A percentile compares a stretch with the other conserved stretches of the same genome.
These are phyloP conservation scores for Chlamydomonas incerta DNA, from an alignment of 139 green algal species.

Conservation along the genomic window DNA sequence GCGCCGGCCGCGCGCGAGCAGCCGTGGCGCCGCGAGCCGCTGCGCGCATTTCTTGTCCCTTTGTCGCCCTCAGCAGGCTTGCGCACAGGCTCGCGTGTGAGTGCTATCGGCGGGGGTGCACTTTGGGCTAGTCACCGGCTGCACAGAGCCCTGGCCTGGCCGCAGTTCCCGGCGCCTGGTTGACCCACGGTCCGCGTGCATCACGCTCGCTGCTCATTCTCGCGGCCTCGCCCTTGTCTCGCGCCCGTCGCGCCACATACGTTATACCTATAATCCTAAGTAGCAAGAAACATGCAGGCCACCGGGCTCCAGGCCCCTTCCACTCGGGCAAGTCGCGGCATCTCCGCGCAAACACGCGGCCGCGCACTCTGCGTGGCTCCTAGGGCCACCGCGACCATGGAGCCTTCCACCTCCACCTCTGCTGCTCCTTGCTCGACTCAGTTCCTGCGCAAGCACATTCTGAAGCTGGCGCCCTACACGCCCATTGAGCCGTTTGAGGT, in stretches of 20 bases:
- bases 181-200: too few species aligned
- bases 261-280: too few species aligned
- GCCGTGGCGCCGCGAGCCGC: too few species aligned
- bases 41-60: too few species aligned
- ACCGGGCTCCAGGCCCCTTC: neutral
- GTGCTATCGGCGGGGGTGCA: too few species aligned
- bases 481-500: conserved; percentile 99
- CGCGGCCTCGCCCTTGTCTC: neutral
- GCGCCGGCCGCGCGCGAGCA: too few species aligned
- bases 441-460: conserved; percentile 93
- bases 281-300: neutral
- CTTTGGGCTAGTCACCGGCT: too few species aligned
- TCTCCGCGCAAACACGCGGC: neutral
- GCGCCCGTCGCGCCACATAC: neutral
- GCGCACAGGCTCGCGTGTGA: too few species aligned
- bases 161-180: too few species aligned
- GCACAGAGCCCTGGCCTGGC: too few species aligned
- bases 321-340: neutral
- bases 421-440: conserved; percentile 9
- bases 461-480: conserved; percentile 93
- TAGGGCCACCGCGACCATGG: conserved; percentile 18
- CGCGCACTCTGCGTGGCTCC: neutral
- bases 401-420: conserved; percentile 24
- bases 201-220: neutral
- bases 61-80: too few species aligned